Evolutionary conservation across 768 basidiomycete genomes (phyloP).

Genomic region (Auricularia cornea): DNA sequence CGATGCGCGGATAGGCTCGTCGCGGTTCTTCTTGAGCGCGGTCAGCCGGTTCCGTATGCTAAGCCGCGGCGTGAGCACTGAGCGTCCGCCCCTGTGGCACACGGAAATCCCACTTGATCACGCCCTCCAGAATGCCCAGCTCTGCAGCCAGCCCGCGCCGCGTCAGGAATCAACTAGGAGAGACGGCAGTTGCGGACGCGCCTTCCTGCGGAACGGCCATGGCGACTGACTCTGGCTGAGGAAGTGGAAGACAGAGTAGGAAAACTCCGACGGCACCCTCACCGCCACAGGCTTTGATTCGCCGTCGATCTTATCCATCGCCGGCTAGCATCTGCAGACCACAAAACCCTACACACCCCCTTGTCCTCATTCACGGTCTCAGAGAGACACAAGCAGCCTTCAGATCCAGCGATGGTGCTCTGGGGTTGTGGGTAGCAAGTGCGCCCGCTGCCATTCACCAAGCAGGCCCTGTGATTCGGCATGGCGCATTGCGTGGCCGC

Average conservation of each 20-base stretch:
- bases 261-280: not conserved
- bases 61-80: slow-evolving; percentile 5
- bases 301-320: too few relatives aligned
- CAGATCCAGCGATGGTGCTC: too few relatives aligned
- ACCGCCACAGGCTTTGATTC: not conserved
- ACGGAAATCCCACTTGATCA: slow-evolving; percentile 67
- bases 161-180: slow-evolving; percentile 12
- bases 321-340: too few relatives aligned
- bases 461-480: too few relatives aligned
- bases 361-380: too few relatives aligned
- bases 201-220: slow-evolving; percentile 76
- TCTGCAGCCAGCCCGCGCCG: slow-evolving; percentile 42
- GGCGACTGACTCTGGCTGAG: not conserved
- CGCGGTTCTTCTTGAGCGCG: slow-evolving; percentile 87
- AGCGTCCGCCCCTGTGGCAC: slow-evolving; percentile 13
- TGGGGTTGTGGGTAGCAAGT: too few relatives aligned
- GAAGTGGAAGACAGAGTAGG: not conserved
- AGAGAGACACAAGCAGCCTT: too few relatives aligned
- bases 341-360: too few relatives aligned
- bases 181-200: slow-evolving; percentile 24
- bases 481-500: too few relatives aligned
- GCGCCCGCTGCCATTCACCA: too few relatives aligned
- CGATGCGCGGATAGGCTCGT: slow-evolving; percentile 83
- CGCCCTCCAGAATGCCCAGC: slow-evolving; percentile 85
- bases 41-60: slow-evolving; percentile 95